These are phyloP conservation scores for Saksenaea vasiformis DNA, from an alignment of 371 early-diverging fungal species.

Conservation along the genomic window DNA sequence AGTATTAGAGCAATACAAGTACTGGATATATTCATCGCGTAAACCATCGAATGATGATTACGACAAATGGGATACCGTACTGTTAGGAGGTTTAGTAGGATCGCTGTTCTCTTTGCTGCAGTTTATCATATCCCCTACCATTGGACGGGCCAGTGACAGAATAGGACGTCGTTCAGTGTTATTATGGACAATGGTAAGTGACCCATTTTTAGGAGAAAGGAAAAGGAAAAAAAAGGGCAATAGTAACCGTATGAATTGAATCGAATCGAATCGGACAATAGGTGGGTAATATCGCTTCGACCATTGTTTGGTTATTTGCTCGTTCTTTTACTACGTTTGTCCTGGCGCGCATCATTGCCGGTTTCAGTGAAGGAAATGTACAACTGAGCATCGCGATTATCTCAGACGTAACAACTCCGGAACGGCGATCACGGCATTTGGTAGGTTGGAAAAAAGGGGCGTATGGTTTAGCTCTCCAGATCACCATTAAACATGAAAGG, in stretches of 20 bases:
- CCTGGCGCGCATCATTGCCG: constrained; percentile 87
- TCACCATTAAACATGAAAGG: background rate
- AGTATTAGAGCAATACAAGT: constrained; percentile 42
- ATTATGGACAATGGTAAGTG: constrained; percentile 79
- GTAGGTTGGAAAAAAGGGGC: constrained; percentile 8
- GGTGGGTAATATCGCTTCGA: constrained; percentile 88
- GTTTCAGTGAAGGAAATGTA: constrained; percentile 95
- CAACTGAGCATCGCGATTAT: constrained; percentile 95
- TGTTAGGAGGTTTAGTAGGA: constrained; percentile 94
- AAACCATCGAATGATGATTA: constrained; percentile 14
- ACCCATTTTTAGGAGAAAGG: background rate
- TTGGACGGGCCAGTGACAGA: constrained; percentile 82
- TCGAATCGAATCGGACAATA: constrained; percentile 17
- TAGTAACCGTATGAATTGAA: background rate
- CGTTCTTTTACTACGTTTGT: constrained; percentile 82
- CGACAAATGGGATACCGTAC: constrained; percentile 79
- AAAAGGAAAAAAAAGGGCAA: background rate
- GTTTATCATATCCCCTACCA: constrained; percentile 83
- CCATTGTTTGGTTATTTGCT: constrained; percentile 87
- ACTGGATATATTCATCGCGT: constrained; percentile 18
- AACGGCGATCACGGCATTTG: constrained; percentile 68
- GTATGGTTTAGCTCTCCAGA: too few species aligned
- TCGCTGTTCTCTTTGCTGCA: constrained; percentile 95
- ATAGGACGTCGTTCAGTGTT: constrained; percentile 87
- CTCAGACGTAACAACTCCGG: constrained; percentile 85